These are phyloP conservation scores for Vanrija sp. DNA, from an alignment of 1,284 basidiomycete genomes.

Conservation along the genomic window DNA sequence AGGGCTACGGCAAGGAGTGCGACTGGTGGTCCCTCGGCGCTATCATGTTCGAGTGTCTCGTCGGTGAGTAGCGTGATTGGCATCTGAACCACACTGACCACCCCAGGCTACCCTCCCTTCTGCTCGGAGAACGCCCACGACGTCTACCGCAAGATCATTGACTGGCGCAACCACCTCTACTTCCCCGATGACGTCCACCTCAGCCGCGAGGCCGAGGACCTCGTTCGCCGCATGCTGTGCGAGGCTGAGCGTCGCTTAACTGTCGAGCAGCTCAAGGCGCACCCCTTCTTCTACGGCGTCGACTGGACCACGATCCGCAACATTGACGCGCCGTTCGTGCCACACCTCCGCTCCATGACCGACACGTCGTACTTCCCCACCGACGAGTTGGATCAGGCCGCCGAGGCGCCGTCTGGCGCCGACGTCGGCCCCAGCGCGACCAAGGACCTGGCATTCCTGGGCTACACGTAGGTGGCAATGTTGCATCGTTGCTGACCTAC, in stretches of 20 bases:
- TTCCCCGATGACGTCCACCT: constrained; percentile 97
- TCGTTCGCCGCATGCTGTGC: constrained; percentile 74
- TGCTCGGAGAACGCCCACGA: constrained; percentile 97
- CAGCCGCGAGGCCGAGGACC: constrained; percentile 84
- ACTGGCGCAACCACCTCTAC: constrained; percentile 83
- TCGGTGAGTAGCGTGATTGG: constrained; percentile 52
- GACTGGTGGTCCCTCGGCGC: constrained; percentile 98
- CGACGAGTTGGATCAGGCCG: constrained; percentile 83
- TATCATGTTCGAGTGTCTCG: constrained; percentile 98
- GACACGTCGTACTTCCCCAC: constrained; percentile 92
- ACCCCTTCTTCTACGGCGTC: constrained; percentile 95
- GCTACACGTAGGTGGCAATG: constrained; percentile 54
- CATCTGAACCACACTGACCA: background rate
- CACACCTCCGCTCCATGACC: constrained; percentile 83
- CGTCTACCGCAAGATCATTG: constrained; percentile 97
- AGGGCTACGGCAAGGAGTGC: constrained; percentile 96
- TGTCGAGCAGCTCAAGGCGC: constrained; percentile 84
- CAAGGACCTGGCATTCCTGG: constrained; percentile 86
- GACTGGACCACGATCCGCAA: constrained; percentile 87
- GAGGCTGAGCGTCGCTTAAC: constrained; percentile 73
- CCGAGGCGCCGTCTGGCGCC: constrained; percentile 57
- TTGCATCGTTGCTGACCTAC: background rate
- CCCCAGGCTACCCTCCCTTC: constrained; percentile 80
- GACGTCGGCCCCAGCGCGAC: constrained; percentile 66
- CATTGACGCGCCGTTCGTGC: constrained; percentile 94